phyloP scores from a whole-genome alignment of 345 rosid species.

The Arabidopsis suecica region DNA sequence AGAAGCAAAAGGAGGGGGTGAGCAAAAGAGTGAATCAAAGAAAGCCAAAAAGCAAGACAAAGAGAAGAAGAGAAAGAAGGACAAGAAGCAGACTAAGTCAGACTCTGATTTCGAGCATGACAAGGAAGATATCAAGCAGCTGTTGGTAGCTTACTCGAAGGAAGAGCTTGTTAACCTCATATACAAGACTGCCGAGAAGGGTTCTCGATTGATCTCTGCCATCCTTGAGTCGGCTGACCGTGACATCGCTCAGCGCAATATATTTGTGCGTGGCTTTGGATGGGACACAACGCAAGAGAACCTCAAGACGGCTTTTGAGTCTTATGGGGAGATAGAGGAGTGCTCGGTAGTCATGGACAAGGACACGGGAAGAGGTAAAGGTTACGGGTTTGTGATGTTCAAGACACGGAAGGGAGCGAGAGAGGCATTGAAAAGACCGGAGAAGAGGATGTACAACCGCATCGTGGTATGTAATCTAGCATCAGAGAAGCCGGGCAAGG shows the following conservation, averaged over 20 bases:
- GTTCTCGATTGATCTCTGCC: constrained; percentile 29
- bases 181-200: constrained; percentile 25
- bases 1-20: constrained; percentile 18
- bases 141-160: constrained; percentile 49
- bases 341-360: constrained; percentile 44
- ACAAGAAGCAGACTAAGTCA: constrained; percentile 55
- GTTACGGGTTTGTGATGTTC: constrained; percentile 44
- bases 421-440: constrained; percentile 21
- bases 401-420: constrained; percentile 31
- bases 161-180: constrained; percentile 51
- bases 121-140: constrained; percentile 24
- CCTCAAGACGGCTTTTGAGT: constrained; percentile 37
- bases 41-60: constrained; percentile 49
- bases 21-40: constrained; percentile 37
- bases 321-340: constrained; percentile 40
- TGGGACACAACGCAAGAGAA: constrained; percentile 37
- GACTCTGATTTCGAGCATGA: constrained; percentile 44
- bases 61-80: constrained; percentile 49
- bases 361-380: constrained; percentile 30
- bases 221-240: constrained; percentile 26
- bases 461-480: constrained; percentile 43
- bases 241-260: constrained; percentile 39
- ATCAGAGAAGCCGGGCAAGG: constrained; percentile 11
- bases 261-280: constrained; percentile 42
- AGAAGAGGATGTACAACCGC: constrained; percentile 40